These are phyloP conservation scores for Cryphonectria carpinicola DNA, from an alignment of 2,329 filamentous ascomycete species.

Conservation along the genomic window DNA sequence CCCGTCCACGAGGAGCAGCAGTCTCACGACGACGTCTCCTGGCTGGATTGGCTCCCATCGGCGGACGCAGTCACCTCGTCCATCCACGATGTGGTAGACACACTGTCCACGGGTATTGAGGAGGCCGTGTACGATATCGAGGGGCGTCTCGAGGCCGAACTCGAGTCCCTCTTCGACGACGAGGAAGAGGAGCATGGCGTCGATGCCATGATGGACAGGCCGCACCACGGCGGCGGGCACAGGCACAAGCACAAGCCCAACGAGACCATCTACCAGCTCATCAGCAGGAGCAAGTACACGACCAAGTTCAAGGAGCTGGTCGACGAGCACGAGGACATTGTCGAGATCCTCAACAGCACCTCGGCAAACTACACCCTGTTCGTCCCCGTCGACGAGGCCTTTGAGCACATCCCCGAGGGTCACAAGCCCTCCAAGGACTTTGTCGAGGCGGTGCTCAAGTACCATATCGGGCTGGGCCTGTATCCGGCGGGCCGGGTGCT, in stretches of 20 bases:
- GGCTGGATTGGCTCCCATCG: slow-evolving; percentile 29
- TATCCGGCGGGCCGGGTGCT: slow-evolving; percentile 71
- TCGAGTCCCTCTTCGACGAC: slow-evolving; percentile 41
- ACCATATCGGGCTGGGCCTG: slow-evolving; percentile 73
- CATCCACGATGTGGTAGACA: slow-evolving; percentile 26
- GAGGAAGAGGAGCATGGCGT: slow-evolving; percentile 29
- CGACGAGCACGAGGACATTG: slow-evolving; percentile 71
- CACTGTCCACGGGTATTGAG: slow-evolving; percentile 24
- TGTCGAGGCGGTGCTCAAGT: slow-evolving; percentile 69
- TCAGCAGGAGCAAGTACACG: slow-evolving; percentile 75
- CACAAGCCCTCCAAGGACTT: slow-evolving; percentile 71
- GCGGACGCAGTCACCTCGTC: slow-evolving; percentile 24
- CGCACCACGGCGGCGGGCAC: slow-evolving; percentile 19
- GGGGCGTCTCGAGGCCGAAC: slow-evolving; percentile 21
- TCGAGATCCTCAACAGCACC: slow-evolving; percentile 75
- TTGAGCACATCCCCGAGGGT: slow-evolving; percentile 61
- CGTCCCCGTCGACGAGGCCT: slow-evolving; percentile 76
- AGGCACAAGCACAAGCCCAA: slow-evolving; percentile 52
- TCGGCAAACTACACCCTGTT: slow-evolving; percentile 78
- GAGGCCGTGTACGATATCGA: slow-evolving; percentile 28
- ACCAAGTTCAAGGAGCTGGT: slow-evolving; percentile 78
- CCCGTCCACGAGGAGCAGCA: slow-evolving; percentile 28
- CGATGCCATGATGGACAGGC: slow-evolving; percentile 15
- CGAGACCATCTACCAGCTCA: slow-evolving; percentile 78
- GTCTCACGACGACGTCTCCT: slow-evolving; percentile 23